These are phyloP conservation scores for Solanum phureja DNA, from an alignment of 257 asterid genomes.

Conservation along the genomic window DNA sequence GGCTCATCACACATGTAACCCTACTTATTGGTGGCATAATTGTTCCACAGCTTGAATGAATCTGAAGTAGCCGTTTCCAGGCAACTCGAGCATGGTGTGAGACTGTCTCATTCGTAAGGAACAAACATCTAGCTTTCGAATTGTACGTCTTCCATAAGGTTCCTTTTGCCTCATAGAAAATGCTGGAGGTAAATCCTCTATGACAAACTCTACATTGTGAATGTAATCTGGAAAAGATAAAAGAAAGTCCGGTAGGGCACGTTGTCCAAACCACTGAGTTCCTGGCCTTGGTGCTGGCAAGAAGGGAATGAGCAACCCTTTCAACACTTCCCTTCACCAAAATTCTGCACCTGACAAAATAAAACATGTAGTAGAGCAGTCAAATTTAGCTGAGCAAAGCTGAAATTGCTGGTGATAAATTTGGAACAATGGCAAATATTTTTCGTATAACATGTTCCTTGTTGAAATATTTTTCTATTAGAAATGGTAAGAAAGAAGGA, in stretches of 20 bases:
- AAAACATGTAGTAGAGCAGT: not conserved
- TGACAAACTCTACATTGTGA: constrained; percentile 16
- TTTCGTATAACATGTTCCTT: not conserved
- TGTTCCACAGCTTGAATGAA: constrained; percentile 42
- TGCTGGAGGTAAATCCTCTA: constrained; percentile 33
- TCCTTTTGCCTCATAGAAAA: constrained; percentile 26
- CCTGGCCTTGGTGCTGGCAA: constrained; percentile 19
- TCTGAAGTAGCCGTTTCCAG: constrained; percentile 50
- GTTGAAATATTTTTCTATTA: not conserved
- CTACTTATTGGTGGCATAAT: constrained; percentile 46
- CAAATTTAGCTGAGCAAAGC: not conserved
- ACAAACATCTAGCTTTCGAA: constrained; percentile 7
- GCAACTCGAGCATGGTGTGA: constrained; percentile 46
- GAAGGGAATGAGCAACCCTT: constrained; percentile 30
- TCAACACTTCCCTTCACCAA: constrained; percentile 34
- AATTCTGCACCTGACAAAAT: constrained; percentile 23
- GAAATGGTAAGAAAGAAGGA: not conserved
- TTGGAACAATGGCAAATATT: not conserved
- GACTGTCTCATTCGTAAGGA: constrained; percentile 19
- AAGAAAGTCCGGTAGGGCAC: constrained; percentile 20
- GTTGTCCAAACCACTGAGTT: constrained; percentile 17
- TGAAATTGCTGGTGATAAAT: not conserved
- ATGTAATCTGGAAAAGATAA: constrained; percentile 18
- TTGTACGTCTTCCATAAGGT: constrained; percentile 24
- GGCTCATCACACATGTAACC: constrained; percentile 63